Percentiles rank a stretch among this genome's conserved stretches.
Conservation (phyloP, 2,329 filamentous ascomycete species). For the Parascedosporium putredinis region DNA sequence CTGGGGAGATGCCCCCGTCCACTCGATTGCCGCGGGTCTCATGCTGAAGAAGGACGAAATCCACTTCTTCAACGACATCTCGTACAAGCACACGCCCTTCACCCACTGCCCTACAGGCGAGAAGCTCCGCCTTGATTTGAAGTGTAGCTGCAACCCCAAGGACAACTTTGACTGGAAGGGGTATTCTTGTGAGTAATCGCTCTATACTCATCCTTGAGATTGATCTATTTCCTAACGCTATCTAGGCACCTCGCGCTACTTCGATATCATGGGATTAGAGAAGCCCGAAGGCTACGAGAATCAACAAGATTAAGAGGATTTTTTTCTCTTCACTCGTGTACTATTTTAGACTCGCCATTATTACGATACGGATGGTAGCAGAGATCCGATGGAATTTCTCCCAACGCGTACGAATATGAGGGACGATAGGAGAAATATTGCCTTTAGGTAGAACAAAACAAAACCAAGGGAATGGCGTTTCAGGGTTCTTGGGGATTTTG, state of each 20-base stretch:
- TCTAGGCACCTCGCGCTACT: conserved; percentile 63
- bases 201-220: not conserved
- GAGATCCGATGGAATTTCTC: not conserved
- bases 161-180: conserved; percentile 99
- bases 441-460: not conserved
- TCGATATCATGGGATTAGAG: conserved; percentile 66
- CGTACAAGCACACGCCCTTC: conserved; percentile 95
- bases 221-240: not conserved
- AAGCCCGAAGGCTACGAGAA: conserved; percentile 82
- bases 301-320: conserved; percentile 40
- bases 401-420: too few species aligned
- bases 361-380: not conserved
- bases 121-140: conserved; percentile 69
- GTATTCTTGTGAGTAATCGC: conserved; percentile 71
- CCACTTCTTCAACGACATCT: conserved; percentile 98
- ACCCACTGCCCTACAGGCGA: conserved; percentile 94
- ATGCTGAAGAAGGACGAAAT: conserved; percentile 87
- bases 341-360: conserved; percentile 3
- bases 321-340: not conserved
- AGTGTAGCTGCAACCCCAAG: conserved; percentile 88
- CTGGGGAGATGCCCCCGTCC: conserved; percentile 95
- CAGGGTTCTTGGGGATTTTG: too few species aligned
- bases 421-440: not conserved
- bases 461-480: not conserved
- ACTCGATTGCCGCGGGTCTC: conserved; percentile 87